phyloP scores from a whole-genome alignment of 73 alveolate genomes.

The Uronychia binucleata region DNA sequence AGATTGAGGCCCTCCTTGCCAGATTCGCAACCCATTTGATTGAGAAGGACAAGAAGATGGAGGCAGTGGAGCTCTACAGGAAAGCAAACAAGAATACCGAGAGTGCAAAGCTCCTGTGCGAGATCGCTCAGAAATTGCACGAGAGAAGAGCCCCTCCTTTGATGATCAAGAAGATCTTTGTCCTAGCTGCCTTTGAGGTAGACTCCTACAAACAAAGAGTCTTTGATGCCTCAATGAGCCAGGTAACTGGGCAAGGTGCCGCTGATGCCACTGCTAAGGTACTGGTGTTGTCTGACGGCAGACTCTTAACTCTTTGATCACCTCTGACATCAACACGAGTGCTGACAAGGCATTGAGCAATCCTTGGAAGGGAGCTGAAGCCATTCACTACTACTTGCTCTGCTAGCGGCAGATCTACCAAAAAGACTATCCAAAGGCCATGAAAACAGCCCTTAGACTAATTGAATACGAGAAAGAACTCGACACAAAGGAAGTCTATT shows the following conservation, averaged over 20 bases:
- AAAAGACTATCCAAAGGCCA: constrained; percentile 92
- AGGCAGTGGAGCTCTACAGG: constrained; percentile 98
- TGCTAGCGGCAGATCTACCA: constrained; percentile 96
- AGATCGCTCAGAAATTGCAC: constrained; percentile 94
- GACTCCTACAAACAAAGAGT: constrained; percentile 94
- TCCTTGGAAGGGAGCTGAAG: constrained; percentile 99
- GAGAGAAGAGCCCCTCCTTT: constrained; percentile 94
- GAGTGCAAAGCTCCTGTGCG: constrained; percentile 94
- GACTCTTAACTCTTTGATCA: constrained; percentile 94
- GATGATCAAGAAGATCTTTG: constrained; percentile 93
- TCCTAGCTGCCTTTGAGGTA: constrained; percentile 97
- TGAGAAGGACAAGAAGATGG: constrained; percentile 99
- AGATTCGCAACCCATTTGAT: constrained; percentile 97
- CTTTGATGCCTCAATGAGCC: constrained; percentile 93
- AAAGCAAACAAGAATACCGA: constrained; percentile 99
- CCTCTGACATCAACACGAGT: constrained; percentile 88
- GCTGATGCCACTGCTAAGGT: constrained; percentile 82
- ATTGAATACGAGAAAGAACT: constrained; percentile 96
- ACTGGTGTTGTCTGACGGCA: too few species aligned
- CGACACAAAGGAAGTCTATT: constrained; percentile 92
- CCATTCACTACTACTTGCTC: constrained; percentile 97
- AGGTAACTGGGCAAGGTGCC: constrained; percentile 87
- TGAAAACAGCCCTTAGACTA: constrained; percentile 95
- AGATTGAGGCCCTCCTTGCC: constrained; percentile 97
- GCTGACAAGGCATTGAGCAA: constrained; percentile 95